Percentiles rank a stretch among this genome's conserved stretches.
Evolutionary conservation across 768 basidiomycete genomes (phyloP).

Genomic region (Pleurotus giganteus): DNA sequence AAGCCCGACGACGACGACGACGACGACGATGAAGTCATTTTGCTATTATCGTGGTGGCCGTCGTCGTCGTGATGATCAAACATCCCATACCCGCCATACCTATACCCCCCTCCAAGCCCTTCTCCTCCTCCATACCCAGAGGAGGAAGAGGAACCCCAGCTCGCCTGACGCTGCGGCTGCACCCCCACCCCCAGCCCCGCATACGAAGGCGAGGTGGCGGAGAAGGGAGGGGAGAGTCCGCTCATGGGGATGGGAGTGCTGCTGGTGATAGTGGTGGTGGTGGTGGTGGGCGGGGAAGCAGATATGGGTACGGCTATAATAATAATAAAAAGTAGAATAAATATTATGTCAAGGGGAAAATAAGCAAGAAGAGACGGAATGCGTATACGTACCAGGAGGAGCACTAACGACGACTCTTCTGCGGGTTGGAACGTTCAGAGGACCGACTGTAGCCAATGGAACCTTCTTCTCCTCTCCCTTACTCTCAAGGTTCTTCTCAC

Average conservation of each 20-base stretch:
- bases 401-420: slow-evolving; percentile 26
- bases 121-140: no score
- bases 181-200: slow-evolving; percentile 14
- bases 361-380: neutral
- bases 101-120: no score
- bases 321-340: neutral
- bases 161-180: slow-evolving; percentile 16
- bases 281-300: neutral
- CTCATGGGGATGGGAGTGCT: neutral
- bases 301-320: neutral
- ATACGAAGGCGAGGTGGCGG: slow-evolving; percentile 10
- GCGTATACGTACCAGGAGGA: slow-evolving; percentile 30
- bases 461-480: slow-evolving; percentile 13
- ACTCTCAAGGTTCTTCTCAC: slow-evolving; percentile 13
- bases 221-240: neutral
- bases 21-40: neutral
- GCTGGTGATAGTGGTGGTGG: neutral
- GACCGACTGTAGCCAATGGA: neutral
- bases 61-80: neutral
- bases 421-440: neutral
- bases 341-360: neutral
- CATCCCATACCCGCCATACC: no score
- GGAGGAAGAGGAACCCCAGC: no score
- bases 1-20: neutral
- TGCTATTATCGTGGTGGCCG: neutral